phyloP scores from a whole-genome alignment of 768 basidiomycete genomes.

The Pleurotus pulmonarius region DNA sequence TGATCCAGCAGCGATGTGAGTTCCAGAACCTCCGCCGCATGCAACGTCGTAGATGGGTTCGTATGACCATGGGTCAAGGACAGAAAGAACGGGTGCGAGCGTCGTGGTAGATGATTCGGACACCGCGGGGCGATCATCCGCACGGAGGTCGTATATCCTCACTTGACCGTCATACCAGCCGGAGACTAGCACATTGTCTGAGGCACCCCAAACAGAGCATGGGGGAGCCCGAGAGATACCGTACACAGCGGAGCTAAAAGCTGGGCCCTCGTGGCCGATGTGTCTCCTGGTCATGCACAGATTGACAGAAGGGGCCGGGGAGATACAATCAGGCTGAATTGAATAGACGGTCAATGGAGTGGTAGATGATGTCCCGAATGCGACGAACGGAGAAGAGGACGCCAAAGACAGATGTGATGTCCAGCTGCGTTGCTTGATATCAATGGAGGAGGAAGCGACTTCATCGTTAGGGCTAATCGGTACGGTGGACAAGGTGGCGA shows the following conservation, averaged over 20 bases:
- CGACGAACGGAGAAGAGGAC: slow-evolving; percentile 55
- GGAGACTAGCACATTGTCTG: slow-evolving; percentile 67
- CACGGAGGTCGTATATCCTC: slow-evolving; percentile 71
- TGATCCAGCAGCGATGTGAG: slow-evolving; percentile 71
- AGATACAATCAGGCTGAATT: slow-evolving; percentile 44
- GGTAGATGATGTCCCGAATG: slow-evolving; percentile 61
- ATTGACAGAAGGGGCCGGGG: slow-evolving; percentile 41
- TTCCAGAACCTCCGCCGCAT: slow-evolving; percentile 64
- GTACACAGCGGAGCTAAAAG: slow-evolving; percentile 60
- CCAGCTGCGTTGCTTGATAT: slow-evolving; percentile 60
- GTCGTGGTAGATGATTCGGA: slow-evolving; percentile 31
- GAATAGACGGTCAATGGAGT: slow-evolving; percentile 57
- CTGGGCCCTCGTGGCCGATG: slow-evolving; percentile 9
- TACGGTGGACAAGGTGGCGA: slow-evolving; percentile 34
- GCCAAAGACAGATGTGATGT: slow-evolving; percentile 50
- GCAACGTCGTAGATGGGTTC: slow-evolving; percentile 77
- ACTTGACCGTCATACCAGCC: slow-evolving; percentile 84
- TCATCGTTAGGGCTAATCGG: slow-evolving; percentile 1
- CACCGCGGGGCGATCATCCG: not conserved
- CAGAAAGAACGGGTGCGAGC: slow-evolving; percentile 52
- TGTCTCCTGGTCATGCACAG: slow-evolving; percentile 35
- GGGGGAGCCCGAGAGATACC: slow-evolving; percentile 60
- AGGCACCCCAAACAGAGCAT: slow-evolving; percentile 64
- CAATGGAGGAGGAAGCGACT: slow-evolving; percentile 21
- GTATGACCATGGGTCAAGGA: slow-evolving; percentile 64